These are phyloP conservation scores for Metarhizium anisopliae DNA, from an alignment of 2,329 filamentous ascomycete genomes.

Conservation along the genomic window DNA sequence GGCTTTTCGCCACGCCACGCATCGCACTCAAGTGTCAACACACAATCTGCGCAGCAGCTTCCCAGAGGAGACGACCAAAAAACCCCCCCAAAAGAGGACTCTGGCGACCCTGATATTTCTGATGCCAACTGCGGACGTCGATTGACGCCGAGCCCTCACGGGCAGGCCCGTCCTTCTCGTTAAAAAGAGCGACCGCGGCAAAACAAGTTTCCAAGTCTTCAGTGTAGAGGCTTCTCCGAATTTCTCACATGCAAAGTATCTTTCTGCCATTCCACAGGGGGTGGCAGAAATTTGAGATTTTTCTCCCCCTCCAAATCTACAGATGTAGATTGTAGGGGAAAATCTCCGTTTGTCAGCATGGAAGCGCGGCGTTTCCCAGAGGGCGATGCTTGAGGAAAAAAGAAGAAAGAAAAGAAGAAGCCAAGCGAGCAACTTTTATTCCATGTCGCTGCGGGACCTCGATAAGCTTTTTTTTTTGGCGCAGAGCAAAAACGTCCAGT, in stretches of 20 bases:
- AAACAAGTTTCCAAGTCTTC: not conserved
- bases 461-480: not conserved
- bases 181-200: conserved; percentile 10
- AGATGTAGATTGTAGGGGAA: not conserved
- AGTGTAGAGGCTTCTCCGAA: conserved; percentile 15
- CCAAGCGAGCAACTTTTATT: not conserved
- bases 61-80: conserved; percentile 8
- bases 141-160: conserved; percentile 14
- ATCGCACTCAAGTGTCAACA: conserved; percentile 16
- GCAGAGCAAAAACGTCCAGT: not conserved
- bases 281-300: not conserved
- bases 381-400: conserved; percentile 12
- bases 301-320: not conserved
- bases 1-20: conserved; percentile 13
- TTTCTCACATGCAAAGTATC: conserved; percentile 14
- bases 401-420: conserved; percentile 1
- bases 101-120: conserved; percentile 13
- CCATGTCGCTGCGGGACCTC: not conserved
- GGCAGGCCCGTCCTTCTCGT: conserved; percentile 14
- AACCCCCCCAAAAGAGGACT: not conserved
- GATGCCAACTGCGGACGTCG: conserved; percentile 15
- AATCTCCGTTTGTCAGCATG: conserved; percentile 15
- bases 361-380: conserved; percentile 16
- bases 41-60: conserved; percentile 17
- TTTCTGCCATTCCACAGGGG: not conserved